Evolutionary conservation across 1,284 basidiomycete genomes (phyloP).

Genomic region (Pascua guehoae): DNA sequence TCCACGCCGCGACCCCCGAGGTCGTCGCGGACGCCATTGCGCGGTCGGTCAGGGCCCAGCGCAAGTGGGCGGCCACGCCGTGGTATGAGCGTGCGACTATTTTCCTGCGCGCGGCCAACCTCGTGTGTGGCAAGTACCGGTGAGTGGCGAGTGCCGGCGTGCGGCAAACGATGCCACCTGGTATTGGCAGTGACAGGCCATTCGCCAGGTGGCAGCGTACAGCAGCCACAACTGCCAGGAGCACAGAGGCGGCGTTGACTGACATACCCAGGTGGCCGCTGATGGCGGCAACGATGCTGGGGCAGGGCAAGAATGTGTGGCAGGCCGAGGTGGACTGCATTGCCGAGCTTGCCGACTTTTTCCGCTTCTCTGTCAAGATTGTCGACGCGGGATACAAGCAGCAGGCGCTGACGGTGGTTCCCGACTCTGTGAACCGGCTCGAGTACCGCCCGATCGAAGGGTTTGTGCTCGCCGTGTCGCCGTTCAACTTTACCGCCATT

Average conservation of each 20-base stretch:
- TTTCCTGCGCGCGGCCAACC: slow-evolving; percentile 93
- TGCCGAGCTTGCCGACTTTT: slow-evolving; percentile 72
- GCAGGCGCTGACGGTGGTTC: slow-evolving; percentile 75
- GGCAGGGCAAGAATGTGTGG: slow-evolving; percentile 5
- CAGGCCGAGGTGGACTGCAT: slow-evolving; percentile 3
- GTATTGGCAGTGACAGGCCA: too few species aligned
- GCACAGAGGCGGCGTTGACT: too few species aligned
- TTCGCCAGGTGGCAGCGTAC: too few species aligned
- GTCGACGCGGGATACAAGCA: slow-evolving; percentile 82
- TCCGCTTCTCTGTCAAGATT: slow-evolving; percentile 86
- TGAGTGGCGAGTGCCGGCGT: too few species aligned
- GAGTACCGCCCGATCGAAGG: slow-evolving; percentile 90
- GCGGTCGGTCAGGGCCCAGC: slow-evolving; percentile 79
- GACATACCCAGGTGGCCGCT: background rate
- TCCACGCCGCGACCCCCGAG: slow-evolving; percentile 81
- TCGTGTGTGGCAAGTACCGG: slow-evolving; percentile 89
- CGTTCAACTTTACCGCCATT: slow-evolving; percentile 72
- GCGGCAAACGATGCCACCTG: too few species aligned
- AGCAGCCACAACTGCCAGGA: too few species aligned
- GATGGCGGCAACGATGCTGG: slow-evolving; percentile 4
- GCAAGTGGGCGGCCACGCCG: slow-evolving; percentile 85
- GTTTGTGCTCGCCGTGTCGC: slow-evolving; percentile 89
- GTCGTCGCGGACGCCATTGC: slow-evolving; percentile 77
- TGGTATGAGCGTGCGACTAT: slow-evolving; percentile 96
- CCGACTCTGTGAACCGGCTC: slow-evolving; percentile 68